These are phyloP conservation scores for Maudiozyma bulderi DNA, from an alignment of 805 yeast genomes.

Conservation along the genomic window DNA sequence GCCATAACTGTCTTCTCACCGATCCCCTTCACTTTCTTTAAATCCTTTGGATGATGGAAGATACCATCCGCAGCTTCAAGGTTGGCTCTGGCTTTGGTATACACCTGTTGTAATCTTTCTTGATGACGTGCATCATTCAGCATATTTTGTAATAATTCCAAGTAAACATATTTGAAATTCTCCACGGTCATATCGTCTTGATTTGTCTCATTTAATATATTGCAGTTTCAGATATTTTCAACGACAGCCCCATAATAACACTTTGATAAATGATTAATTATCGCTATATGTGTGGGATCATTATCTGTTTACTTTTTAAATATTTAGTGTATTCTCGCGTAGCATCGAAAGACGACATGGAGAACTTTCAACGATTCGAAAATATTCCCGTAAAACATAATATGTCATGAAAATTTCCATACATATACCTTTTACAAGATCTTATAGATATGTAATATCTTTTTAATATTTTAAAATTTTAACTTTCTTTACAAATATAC, in stretches of 20 bases:
- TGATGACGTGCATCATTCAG: conserved; percentile 37
- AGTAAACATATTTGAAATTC: conserved; percentile 44
- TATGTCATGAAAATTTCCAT: too few relatives aligned
- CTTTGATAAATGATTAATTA: too few relatives aligned
- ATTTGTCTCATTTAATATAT: not conserved
- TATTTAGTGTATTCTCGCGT: too few relatives aligned
- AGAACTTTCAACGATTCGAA: too few relatives aligned
- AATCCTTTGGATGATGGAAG: conserved; percentile 47
- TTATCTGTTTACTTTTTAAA: too few relatives aligned
- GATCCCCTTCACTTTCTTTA: conserved; percentile 51
- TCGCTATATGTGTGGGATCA: too few relatives aligned
- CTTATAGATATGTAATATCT: too few relatives aligned
- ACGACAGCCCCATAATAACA: too few relatives aligned
- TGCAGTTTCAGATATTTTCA: not conserved
- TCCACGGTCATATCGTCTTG: conserved; percentile 25
- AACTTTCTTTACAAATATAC: not conserved
- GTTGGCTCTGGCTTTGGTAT: conserved; percentile 46
- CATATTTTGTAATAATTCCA: conserved; percentile 50
- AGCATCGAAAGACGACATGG: too few relatives aligned
- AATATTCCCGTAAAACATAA: too few relatives aligned
- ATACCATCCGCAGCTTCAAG: conserved; percentile 36
- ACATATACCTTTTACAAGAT: too few relatives aligned
- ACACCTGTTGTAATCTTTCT: conserved; percentile 43
- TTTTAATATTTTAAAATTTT: not conserved
- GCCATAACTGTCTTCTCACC: conserved; percentile 59